Evolutionary conservation across 176 grass and related monocot species (phyloP).

Genomic region (Musa acuminata): DNA sequence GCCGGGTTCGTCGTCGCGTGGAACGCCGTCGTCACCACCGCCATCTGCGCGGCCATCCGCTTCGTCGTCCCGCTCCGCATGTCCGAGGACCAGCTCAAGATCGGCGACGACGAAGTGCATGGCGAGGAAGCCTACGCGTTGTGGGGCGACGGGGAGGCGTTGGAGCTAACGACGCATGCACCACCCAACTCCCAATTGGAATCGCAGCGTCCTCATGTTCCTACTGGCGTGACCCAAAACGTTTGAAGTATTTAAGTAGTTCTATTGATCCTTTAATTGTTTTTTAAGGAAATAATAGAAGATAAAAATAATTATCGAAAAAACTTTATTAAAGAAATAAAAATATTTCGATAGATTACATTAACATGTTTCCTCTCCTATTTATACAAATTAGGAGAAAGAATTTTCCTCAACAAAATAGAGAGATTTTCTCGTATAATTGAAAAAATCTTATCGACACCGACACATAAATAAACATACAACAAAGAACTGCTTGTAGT

Average conservation of each 20-base stretch:
- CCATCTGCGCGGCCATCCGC: background rate
- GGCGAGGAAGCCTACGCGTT: conserved; percentile 96
- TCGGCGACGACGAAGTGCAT: conserved; percentile 85
- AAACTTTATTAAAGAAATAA: too few species aligned
- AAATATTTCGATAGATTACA: too few species aligned
- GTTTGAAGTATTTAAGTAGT: background rate
- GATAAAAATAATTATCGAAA: too few species aligned
- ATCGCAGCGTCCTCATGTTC: background rate
- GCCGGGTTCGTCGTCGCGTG: conserved; percentile 9
- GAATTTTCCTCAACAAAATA: too few species aligned
- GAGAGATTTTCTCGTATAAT: too few species aligned
- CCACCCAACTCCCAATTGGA: background rate
- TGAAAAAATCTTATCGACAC: too few species aligned
- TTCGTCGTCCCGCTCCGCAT: conserved; percentile 5
- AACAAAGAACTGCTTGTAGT: too few species aligned
- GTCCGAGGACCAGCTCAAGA: conserved; percentile 16
- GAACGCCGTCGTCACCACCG: conserved; percentile 3
- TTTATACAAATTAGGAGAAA: too few species aligned
- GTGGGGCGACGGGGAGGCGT: conserved; percentile 94
- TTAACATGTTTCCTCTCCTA: too few species aligned
- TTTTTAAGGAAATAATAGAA: too few species aligned
- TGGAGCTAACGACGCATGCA: background rate
- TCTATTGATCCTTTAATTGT: too few species aligned
- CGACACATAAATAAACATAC: too few species aligned
- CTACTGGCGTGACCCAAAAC: background rate